These are phyloP conservation scores for Chlorella variabilis DNA, from an alignment of 163 green algal genomes.

Conservation along the genomic window DNA sequence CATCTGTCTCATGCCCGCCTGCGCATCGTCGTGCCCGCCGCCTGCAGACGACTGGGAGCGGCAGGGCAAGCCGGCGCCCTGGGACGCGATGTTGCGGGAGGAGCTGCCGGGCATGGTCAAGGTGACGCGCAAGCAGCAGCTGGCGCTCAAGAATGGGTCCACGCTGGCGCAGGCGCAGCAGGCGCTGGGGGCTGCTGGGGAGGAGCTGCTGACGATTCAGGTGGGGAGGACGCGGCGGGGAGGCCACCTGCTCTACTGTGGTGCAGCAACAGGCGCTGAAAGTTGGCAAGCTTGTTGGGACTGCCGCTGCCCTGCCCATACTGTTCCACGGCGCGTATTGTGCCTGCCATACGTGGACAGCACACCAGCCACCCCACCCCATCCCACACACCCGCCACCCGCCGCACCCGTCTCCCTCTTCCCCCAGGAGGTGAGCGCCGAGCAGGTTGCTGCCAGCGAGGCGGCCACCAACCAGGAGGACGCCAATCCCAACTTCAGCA, in stretches of 20 bases:
- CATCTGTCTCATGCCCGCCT: too few species aligned
- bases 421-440: conserved; percentile 6
- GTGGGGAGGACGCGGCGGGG: too few species aligned
- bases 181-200: conserved; percentile 8
- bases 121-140: conserved; percentile 1
- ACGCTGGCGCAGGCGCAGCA: conserved; percentile 14
- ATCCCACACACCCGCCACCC: not conserved
- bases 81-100: conserved; percentile 11
- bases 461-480: not conserved
- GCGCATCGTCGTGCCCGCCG: too few species aligned
- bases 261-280: too few species aligned
- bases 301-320: too few species aligned
- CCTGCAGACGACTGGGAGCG: conserved; percentile 10
- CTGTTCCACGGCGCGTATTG: too few species aligned
- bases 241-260: too few species aligned
- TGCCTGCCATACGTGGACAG: too few species aligned
- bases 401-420: too few species aligned
- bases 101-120: not conserved
- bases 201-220: conserved; percentile 19
- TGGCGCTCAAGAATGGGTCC: conserved; percentile 3
- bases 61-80: not conserved
- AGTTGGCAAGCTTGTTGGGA: too few species aligned
- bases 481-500: conserved; percentile 17
- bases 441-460: not conserved
- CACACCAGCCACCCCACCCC: not conserved